These are phyloP conservation scores for Syzygium aqueum DNA, from an alignment of 345 rosid genomes.

Conservation along the genomic window DNA sequence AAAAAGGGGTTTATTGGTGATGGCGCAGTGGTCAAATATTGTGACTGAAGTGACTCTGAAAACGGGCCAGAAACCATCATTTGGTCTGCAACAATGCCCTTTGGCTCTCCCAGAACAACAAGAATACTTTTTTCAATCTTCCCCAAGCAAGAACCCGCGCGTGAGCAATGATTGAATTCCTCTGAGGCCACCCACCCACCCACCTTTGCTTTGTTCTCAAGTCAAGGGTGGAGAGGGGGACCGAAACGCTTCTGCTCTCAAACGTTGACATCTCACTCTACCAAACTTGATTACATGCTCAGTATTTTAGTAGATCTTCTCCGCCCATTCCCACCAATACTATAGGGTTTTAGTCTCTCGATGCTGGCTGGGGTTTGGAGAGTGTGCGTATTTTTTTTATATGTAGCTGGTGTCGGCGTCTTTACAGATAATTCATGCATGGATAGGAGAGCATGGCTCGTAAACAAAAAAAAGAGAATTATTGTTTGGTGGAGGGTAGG, in stretches of 20 bases:
- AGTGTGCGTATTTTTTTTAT: neutral
- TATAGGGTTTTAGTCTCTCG: neutral
- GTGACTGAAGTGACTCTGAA: neutral
- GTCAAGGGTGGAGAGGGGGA: neutral
- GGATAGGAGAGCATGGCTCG: neutral
- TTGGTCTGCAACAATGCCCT: neutral
- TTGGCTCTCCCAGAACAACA: neutral
- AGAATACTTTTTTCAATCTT: neutral
- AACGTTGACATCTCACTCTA: neutral
- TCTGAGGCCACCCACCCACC: neutral
- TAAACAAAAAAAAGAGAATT: neutral
- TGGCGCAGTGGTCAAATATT: neutral
- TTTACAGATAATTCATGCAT: neutral
- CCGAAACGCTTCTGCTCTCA: neutral
- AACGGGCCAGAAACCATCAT: neutral
- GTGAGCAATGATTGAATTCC: neutral
- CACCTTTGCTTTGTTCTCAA: neutral
- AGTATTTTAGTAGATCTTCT: neutral
- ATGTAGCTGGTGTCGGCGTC: neutral
- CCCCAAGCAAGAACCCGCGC: neutral
- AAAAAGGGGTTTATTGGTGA: neutral
- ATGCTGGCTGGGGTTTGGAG: neutral
- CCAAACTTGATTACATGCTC: neutral
- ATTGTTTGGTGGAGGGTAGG: neutral
- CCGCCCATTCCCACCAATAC: neutral